These are phyloP conservation scores for Prunus padus DNA, from an alignment of 306 rosid species.

Conservation along the genomic window DNA sequence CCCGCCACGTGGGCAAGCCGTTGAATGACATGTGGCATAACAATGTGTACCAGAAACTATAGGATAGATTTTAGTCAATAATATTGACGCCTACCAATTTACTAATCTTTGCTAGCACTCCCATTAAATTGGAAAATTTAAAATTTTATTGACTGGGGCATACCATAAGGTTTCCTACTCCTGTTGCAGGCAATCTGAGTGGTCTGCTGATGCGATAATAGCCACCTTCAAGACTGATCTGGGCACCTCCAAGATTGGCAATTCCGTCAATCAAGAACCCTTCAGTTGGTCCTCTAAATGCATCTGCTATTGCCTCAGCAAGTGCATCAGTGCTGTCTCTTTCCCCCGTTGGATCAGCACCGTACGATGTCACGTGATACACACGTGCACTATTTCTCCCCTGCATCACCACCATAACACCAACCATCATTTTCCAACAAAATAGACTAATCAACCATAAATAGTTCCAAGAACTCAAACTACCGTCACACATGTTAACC, in stretches of 20 bases:
- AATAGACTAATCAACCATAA: background rate
- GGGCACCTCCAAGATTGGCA: conserved; percentile 72
- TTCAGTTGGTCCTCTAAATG: conserved; percentile 31
- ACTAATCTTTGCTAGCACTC: too few species aligned
- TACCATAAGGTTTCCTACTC: conserved; percentile 83
- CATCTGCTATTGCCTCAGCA: conserved; percentile 62
- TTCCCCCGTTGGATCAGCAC: conserved; percentile 83
- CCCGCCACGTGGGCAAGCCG: background rate
- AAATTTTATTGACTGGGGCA: background rate
- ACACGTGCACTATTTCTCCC: conserved; percentile 39
- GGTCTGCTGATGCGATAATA: conserved; percentile 57
- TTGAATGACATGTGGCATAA: conserved; percentile 23
- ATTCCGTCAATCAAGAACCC: conserved; percentile 61
- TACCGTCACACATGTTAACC: background rate
- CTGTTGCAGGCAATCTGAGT: conserved; percentile 48
- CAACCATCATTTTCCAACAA: conserved; percentile 5
- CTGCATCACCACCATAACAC: conserved; percentile 33
- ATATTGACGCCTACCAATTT: too few species aligned
- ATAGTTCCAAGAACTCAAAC: background rate
- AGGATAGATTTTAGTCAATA: background rate
- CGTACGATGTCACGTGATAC: conserved; percentile 64
- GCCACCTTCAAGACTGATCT: conserved; percentile 80
- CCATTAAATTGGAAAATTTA: background rate
- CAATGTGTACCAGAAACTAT: background rate
- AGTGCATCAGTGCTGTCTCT: conserved; percentile 74